phyloP scores from a whole-genome alignment of 2,329 filamentous ascomycete species.

The Aureobasidium melanogenum region DNA sequence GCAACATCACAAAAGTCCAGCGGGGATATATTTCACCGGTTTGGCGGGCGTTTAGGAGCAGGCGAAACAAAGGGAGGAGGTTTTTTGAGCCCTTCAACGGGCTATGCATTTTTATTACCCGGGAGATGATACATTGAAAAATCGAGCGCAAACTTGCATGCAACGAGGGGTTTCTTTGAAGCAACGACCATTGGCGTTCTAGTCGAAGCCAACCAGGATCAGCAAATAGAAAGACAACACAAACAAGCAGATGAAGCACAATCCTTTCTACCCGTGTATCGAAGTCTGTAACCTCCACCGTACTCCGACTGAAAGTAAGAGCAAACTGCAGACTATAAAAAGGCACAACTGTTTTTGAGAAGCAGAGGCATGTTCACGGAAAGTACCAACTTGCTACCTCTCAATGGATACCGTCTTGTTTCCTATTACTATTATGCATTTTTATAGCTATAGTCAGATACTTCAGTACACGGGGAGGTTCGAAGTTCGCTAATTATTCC shows the following conservation, averaged over 20 bases:
- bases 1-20: conserved; percentile 4
- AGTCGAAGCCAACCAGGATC: not conserved
- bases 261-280: not conserved
- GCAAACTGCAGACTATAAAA: too few relatives aligned
- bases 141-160: not conserved
- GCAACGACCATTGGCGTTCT: not conserved
- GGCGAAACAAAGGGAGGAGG: not conserved
- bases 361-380: too few relatives aligned
- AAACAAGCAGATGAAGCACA: not conserved
- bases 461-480: too few relatives aligned
- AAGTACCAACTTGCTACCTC: too few relatives aligned
- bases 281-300: too few relatives aligned
- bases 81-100: not conserved
- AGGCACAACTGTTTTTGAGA: too few relatives aligned
- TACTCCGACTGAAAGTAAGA: too few relatives aligned
- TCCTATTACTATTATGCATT: too few relatives aligned
- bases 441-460: too few relatives aligned
- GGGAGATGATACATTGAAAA: not conserved
- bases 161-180: not conserved
- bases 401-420: too few relatives aligned
- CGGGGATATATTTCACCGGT: not conserved
- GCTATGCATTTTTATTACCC: not conserved
- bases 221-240: not conserved
- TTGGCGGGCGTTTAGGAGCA: not conserved
- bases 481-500: too few relatives aligned